A percentile compares a stretch with the other conserved stretches of the same genome.
phyloP scores from a whole-genome alignment of 495 filamentous ascomycete species.

The Corynascus novoguineensis region DNA sequence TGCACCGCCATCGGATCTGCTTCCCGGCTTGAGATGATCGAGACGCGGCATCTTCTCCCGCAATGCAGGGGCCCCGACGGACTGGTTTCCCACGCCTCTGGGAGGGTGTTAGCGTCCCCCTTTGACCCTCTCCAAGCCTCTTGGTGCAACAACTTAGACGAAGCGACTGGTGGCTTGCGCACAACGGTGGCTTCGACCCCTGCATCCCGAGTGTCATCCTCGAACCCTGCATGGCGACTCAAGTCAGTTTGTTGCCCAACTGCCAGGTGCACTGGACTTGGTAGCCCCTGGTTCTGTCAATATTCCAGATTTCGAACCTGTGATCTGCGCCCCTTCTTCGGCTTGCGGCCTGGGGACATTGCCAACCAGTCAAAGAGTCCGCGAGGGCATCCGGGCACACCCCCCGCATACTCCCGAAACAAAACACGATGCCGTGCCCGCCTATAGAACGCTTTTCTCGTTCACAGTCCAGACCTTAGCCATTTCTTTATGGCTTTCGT shows the following conservation, averaged over 20 bases:
- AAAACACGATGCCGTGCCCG: constrained; percentile 11
- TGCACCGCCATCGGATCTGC: neutral
- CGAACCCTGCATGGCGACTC: neutral
- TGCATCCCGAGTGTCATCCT: constrained; percentile 6
- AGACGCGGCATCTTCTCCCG: neutral
- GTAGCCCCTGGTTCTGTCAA: no score
- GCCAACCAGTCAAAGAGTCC: constrained; percentile 1
- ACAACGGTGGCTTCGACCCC: neutral
- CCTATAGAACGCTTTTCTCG: neutral
- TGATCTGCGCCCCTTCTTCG: constrained; percentile 3
- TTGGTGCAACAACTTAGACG: neutral
- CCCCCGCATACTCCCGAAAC: constrained; percentile 16
- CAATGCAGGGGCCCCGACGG: neutral
- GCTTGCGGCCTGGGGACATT: neutral
- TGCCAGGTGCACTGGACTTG: no score
- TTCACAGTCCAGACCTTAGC: neutral
- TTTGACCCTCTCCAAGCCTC: neutral
- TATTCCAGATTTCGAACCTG: neutral
- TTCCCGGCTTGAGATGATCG: neutral
- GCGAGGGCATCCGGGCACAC: neutral
- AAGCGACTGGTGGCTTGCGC: neutral
- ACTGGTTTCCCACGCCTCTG: neutral
- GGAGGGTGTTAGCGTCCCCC: neutral
- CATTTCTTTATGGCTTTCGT: neutral
- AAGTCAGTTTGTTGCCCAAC: neutral